Conservation (phyloP, 2,329 filamentous ascomycete genomes). For the Ophiostoma sp. region DNA sequence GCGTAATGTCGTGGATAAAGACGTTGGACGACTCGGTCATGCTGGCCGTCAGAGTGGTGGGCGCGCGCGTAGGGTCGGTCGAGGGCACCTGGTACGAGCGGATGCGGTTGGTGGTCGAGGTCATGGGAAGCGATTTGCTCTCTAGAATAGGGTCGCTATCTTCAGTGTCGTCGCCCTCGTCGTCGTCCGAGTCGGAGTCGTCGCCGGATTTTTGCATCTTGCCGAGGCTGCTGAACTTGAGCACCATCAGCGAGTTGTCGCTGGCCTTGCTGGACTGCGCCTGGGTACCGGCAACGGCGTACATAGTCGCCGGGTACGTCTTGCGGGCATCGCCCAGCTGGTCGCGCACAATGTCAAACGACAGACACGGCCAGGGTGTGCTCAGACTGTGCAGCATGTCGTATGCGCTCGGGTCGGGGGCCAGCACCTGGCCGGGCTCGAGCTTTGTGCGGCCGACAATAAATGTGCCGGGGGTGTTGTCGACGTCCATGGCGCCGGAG, state of each 20-base stretch:
- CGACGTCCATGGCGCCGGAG: constrained; percentile 77
- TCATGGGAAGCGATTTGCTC: constrained; percentile 79
- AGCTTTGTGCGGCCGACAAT: constrained; percentile 92
- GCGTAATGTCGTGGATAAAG: constrained; percentile 89
- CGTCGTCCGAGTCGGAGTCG: constrained; percentile 60
- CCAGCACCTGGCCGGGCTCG: constrained; percentile 81
- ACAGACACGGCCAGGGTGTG: constrained; percentile 94
- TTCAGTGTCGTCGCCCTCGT: constrained; percentile 60
- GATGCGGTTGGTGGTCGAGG: constrained; percentile 88
- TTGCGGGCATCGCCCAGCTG: constrained; percentile 80
- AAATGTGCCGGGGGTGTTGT: constrained; percentile 72
- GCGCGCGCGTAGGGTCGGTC: constrained; percentile 61
- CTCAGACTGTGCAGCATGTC: constrained; percentile 94
- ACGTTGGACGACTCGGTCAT: constrained; percentile 89
- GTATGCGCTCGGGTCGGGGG: constrained; percentile 90
- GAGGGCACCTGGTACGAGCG: constrained; percentile 75
- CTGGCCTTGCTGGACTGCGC: constrained; percentile 67
- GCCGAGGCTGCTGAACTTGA: constrained; percentile 90
- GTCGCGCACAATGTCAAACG: constrained; percentile 87
- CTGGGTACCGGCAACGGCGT: constrained; percentile 91
- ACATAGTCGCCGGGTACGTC: constrained; percentile 92
- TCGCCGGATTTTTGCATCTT: constrained; percentile 62
- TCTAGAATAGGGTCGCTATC: constrained; percentile 88
- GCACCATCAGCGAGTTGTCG: constrained; percentile 91
- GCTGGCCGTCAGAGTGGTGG: constrained; percentile 77